These are phyloP conservation scores for Gracilaria domingensis DNA, from an alignment of 23 red algal species.

Conservation along the genomic window DNA sequence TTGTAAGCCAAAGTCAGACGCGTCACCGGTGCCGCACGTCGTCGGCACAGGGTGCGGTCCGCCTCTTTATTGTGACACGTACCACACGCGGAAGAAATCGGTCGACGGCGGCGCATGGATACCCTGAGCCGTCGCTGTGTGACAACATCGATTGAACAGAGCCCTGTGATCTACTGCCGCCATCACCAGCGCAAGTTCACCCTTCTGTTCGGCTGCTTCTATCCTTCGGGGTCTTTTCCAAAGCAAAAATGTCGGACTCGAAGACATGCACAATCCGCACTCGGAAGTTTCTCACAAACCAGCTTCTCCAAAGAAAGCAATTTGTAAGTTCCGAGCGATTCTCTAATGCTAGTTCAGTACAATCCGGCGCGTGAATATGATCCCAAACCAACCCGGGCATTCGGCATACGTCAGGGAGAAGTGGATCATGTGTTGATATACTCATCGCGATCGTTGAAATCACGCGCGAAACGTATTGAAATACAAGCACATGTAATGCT, in stretches of 20 bases:
- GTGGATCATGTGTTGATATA: background rate
- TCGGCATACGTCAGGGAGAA: background rate
- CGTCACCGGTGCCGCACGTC: background rate
- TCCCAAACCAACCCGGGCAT: background rate
- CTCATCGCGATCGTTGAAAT: background rate
- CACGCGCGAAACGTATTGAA: background rate
- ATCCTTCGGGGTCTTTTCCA: background rate
- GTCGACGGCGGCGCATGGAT: conserved; percentile 1
- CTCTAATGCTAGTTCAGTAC: background rate
- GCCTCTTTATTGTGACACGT: background rate
- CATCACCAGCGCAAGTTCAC: background rate
- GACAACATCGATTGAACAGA: background rate
- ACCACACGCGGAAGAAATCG: background rate
- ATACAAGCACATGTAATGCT: background rate
- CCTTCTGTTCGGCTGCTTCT: background rate
- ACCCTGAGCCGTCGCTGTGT: background rate
- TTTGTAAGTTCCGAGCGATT: conserved; percentile 81
- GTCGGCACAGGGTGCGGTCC: no score
- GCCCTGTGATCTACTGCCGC: background rate
- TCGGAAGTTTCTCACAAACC: conserved; percentile 95
- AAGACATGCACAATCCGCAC: conserved; percentile 96
- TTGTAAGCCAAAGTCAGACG: background rate
- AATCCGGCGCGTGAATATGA: background rate
- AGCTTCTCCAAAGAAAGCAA: conserved; percentile 93
- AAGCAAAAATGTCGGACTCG: conserved; percentile 75